These are phyloP conservation scores for Talaromyces sp. DNA, from an alignment of 2,329 filamentous ascomycete species.

Conservation along the genomic window DNA sequence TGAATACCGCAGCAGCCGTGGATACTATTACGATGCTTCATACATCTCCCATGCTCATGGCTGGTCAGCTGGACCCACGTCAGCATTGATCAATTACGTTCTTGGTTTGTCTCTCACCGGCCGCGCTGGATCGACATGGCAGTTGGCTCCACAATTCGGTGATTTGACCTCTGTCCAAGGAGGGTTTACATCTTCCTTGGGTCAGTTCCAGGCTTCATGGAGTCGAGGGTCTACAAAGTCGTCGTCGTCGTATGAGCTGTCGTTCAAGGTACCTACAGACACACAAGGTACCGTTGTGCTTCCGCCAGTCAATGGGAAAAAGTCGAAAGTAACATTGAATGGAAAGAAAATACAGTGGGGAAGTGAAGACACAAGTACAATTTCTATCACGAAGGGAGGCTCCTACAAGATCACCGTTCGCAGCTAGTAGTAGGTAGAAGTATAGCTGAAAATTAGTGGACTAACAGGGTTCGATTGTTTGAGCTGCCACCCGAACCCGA, in stretches of 20 bases:
- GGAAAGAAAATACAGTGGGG: constrained; percentile 8
- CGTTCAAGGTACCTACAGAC: constrained; percentile 13
- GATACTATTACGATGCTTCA: constrained; percentile 50
- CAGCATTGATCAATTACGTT: constrained; percentile 44
- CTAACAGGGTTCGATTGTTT: not conserved
- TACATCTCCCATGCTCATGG: constrained; percentile 45
- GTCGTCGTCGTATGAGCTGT: constrained; percentile 10
- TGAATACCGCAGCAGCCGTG: constrained; percentile 53
- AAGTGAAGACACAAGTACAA: not conserved
- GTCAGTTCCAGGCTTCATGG: constrained; percentile 36
- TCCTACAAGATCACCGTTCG: constrained; percentile 10
- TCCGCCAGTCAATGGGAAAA: constrained; percentile 1
- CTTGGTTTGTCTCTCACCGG: constrained; percentile 44
- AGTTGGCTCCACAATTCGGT: constrained; percentile 44
- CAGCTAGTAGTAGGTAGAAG: not conserved
- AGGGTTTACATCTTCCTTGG: constrained; percentile 47
- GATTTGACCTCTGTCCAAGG: constrained; percentile 43
- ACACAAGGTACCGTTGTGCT: constrained; percentile 15
- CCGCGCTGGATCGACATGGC: constrained; percentile 43
- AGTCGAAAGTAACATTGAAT: constrained; percentile 9
- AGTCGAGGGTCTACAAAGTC: not conserved
- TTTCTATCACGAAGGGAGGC: constrained; percentile 11
- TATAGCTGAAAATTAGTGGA: not conserved
- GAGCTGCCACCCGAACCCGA: not conserved
- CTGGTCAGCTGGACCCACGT: constrained; percentile 44